Conservation (phyloP, 139 green algal species). For the Monoraphidium neglectum region DNA sequence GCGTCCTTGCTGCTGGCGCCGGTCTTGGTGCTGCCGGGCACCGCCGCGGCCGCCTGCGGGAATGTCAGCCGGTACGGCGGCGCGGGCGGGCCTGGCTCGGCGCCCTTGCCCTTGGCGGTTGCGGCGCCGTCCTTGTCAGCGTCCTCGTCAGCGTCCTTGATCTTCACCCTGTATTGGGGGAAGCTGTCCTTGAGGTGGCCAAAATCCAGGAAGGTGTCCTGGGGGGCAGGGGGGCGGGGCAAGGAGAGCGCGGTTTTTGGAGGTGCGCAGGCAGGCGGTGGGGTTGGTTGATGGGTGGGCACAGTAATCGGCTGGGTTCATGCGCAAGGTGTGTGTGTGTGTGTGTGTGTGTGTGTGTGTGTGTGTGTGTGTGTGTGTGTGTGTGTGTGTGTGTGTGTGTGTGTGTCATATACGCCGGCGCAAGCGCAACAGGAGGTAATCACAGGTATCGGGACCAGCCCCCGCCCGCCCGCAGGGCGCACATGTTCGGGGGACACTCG, state of each 20-base stretch:
- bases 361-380: too few species aligned
- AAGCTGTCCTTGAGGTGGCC: conserved; percentile 89
- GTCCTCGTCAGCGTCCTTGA: neutral
- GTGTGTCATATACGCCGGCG: too few species aligned
- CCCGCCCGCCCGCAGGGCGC: too few species aligned
- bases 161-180: conserved; percentile 50
- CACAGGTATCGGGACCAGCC: too few species aligned
- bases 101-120: neutral
- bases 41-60: conserved; percentile 31
- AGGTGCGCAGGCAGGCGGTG: neutral
- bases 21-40: conserved; percentile 20
- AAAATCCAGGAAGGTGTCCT: conserved; percentile 95
- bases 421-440: too few species aligned
- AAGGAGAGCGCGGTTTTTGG: neutral
- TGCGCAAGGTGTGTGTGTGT: too few species aligned
- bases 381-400: too few species aligned
- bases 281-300: too few species aligned
- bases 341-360: too few species aligned
- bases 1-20: conserved; percentile 6
- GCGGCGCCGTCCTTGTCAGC: too few species aligned
- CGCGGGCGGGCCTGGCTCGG: conserved; percentile 7
- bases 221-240: neutral
- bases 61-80: conserved; percentile 91
- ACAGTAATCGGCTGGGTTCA: too few species aligned
- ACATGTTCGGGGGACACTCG: too few species aligned